Conservation (phyloP, 305 asterid species). For the Stenogyne calaminthoides region DNA sequence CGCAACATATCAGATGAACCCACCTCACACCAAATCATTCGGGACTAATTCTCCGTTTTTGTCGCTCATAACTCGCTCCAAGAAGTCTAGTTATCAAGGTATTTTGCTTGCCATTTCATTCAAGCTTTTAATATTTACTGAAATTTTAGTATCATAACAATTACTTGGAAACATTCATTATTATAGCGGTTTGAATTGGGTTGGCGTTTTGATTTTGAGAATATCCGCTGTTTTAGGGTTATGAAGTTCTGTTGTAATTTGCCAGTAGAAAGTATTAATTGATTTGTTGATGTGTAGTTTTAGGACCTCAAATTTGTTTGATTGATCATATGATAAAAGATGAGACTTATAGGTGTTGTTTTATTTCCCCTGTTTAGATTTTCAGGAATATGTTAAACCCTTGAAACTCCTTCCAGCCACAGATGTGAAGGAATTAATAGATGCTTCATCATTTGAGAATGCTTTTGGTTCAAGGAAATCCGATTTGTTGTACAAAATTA, state of each 20-base stretch:
- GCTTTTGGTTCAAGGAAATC: constrained; percentile 31
- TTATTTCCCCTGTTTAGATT: constrained; percentile 49
- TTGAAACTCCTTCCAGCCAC: constrained; percentile 61
- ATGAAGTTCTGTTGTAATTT: neutral
- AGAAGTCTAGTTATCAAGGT: constrained; percentile 67
- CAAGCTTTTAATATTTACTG: neutral
- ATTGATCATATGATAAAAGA: neutral
- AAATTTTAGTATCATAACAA: neutral
- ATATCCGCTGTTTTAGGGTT: neutral
- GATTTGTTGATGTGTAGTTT: constrained; percentile 1
- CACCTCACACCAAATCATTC: constrained; percentile 24
- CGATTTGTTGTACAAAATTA: constrained; percentile 55
- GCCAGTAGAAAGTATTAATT: neutral
- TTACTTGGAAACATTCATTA: neutral
- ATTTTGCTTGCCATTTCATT: constrained; percentile 17
- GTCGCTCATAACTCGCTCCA: constrained; percentile 36
- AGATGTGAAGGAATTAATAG: constrained; percentile 38
- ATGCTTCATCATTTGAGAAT: constrained; percentile 40
- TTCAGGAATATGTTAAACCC: constrained; percentile 84
- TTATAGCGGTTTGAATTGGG: neutral
- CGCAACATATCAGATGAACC: constrained; percentile 23
- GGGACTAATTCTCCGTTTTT: constrained; percentile 18
- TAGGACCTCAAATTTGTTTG: neutral
- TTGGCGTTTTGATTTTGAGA: neutral
- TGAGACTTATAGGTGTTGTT: neutral